Evolutionary conservation across 75 land plant species (phyloP).

Genomic region (Larix kaempferi): DNA sequence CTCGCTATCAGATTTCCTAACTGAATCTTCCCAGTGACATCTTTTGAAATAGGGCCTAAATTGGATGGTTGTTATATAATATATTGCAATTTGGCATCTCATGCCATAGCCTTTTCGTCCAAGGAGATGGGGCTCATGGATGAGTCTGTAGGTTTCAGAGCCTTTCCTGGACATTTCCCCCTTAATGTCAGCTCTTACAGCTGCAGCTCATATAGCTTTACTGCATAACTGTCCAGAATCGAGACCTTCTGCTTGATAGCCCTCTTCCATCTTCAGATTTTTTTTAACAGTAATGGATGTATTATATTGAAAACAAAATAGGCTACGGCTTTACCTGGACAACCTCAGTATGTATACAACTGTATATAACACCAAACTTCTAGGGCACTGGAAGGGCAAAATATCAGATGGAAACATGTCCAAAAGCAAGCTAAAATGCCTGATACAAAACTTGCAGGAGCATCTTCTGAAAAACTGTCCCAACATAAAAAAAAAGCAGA

Average conservation of each 20-base stretch:
- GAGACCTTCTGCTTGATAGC: background rate
- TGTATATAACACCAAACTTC: too few relatives aligned
- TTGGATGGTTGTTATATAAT: background rate
- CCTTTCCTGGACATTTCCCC: background rate
- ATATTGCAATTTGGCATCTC: background rate
- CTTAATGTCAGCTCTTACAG: background rate
- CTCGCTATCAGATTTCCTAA: background rate
- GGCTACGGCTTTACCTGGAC: too few relatives aligned
- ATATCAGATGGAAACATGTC: too few relatives aligned
- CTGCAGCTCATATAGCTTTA: background rate
- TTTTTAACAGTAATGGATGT: too few relatives aligned
- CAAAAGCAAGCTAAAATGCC: too few relatives aligned
- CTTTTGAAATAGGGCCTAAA: background rate
- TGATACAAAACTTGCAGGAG: too few relatives aligned
- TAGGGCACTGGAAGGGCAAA: too few relatives aligned
- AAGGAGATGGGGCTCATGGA: background rate
- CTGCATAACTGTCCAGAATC: background rate
- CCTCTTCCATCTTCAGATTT: background rate
- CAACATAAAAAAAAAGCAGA: too few relatives aligned
- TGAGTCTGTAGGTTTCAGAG: background rate
- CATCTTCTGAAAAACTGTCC: too few relatives aligned
- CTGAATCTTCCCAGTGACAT: background rate
- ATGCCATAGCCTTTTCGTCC: background rate
- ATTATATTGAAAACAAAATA: too few relatives aligned
- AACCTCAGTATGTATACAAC: too few relatives aligned